A percentile compares a stretch with the other conserved stretches of the same genome.
Evolutionary conservation across 2,329 filamentous ascomycete genomes (phyloP).

Genomic region (Epichloe gansuensis): DNA sequence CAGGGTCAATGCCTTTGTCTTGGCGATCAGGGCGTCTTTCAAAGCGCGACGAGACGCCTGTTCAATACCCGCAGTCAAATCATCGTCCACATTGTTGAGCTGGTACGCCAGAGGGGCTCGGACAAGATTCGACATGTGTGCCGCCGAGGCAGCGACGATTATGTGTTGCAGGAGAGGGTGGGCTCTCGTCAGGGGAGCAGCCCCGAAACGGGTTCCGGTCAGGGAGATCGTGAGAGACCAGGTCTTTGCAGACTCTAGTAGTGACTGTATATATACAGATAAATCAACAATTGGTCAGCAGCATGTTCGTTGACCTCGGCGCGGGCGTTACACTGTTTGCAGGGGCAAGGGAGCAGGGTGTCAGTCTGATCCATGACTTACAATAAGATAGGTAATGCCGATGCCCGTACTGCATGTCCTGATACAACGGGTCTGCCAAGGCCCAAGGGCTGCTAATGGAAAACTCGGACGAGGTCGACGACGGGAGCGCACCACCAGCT

Average conservation of each 20-base stretch:
- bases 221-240: constrained; percentile 34
- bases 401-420: constrained; percentile 41
- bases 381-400: constrained; percentile 31
- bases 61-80: constrained; percentile 4
- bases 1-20: constrained; percentile 31
- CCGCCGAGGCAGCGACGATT: constrained; percentile 35
- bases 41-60: constrained; percentile 19
- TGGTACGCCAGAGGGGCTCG: constrained; percentile 16
- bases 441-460: constrained; percentile 20
- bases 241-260: constrained; percentile 38
- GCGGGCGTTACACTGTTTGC: neutral
- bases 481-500: constrained; percentile 16
- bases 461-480: constrained; percentile 10
- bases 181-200: constrained; percentile 28
- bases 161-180: constrained; percentile 34
- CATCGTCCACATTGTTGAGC: neutral
- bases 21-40: constrained; percentile 32
- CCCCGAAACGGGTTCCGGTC: constrained; percentile 33
- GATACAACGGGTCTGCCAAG: constrained; percentile 31
- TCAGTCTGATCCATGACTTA: constrained; percentile 14
- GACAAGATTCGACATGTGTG: constrained; percentile 33
- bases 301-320: neutral
- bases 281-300: neutral
- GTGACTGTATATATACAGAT: constrained; percentile 25
- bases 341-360: neutral